Evolutionary conservation across 2,329 filamentous ascomycete genomes (phyloP).

Genomic region (Teratosphaeria nubilosa): DNA sequence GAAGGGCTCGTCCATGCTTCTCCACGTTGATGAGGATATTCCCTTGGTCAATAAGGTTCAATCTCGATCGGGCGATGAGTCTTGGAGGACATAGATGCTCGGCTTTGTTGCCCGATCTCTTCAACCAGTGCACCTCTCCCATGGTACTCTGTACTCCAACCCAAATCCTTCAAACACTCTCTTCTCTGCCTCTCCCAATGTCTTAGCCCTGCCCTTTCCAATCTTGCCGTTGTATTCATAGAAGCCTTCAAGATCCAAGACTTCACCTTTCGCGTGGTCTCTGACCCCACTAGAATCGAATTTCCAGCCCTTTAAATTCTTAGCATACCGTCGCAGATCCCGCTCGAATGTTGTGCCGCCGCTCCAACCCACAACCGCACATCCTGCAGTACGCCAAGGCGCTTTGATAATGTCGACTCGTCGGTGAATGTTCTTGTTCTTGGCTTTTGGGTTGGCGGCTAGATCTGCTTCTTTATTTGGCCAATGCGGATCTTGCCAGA

Average conservation of each 20-base stretch:
- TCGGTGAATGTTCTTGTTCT: conserved; percentile 66
- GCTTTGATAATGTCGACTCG: conserved; percentile 86
- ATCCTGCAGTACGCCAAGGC: conserved; percentile 81
- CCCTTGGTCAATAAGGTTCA: neutral
- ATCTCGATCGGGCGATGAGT: neutral
- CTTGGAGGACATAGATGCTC: neutral
- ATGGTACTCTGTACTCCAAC: conserved; percentile 39
- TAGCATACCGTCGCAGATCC: conserved; percentile 72
- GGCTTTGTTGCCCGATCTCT: neutral
- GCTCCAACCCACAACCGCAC: conserved; percentile 73
- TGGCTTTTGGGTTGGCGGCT: conserved; percentile 27
- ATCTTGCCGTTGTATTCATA: conserved; percentile 55
- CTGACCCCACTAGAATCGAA: conserved; percentile 87
- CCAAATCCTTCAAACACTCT: conserved; percentile 69
- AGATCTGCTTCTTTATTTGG: conserved; percentile 29
- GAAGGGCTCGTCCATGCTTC: neutral
- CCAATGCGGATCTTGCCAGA: conserved; percentile 66
- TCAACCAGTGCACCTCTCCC: conserved; percentile 37
- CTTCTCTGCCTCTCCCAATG: conserved; percentile 63
- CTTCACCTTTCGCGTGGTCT: conserved; percentile 55
- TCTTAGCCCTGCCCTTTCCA: conserved; percentile 33
- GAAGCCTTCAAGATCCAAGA: conserved; percentile 68
- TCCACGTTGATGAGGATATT: neutral
- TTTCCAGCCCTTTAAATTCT: conserved; percentile 61
- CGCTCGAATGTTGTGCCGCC: conserved; percentile 84